A percentile compares a stretch with the other conserved stretches of the same genome.
These are phyloP conservation scores for Spergularia azorica DNA, from an alignment of 179 eudicot species.

Conservation along the genomic window DNA sequence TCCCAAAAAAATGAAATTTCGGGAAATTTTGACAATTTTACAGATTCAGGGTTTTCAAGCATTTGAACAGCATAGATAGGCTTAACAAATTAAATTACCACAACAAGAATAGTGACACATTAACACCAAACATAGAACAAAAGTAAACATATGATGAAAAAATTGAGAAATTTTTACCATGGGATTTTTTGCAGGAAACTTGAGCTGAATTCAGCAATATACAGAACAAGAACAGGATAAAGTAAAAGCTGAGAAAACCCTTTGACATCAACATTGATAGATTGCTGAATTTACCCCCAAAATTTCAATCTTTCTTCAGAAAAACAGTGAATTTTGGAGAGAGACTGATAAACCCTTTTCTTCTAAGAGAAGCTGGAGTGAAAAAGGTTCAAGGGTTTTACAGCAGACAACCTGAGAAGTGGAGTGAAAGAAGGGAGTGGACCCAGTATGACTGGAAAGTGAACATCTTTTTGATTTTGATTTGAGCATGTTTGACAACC, in stretches of 20 bases:
- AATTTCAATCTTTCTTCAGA: neutral
- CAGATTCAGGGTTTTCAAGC: neutral
- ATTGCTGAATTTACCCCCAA: slow-evolving; percentile 14
- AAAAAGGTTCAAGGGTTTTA: slow-evolving; percentile 14
- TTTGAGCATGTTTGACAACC: neutral
- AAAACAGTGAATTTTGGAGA: neutral
- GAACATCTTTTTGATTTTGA: neutral
- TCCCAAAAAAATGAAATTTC: too few species aligned
- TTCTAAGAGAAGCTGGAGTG: neutral
- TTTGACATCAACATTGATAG: slow-evolving; percentile 10
- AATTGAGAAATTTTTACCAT: slow-evolving; percentile 20
- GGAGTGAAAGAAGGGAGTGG: slow-evolving; percentile 11
- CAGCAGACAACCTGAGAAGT: neutral
- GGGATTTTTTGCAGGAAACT: slow-evolving; percentile 30
- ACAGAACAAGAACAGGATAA: slow-evolving; percentile 15
- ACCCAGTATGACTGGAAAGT: neutral
- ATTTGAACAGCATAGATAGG: too few species aligned
- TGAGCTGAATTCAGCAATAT: slow-evolving; percentile 15
- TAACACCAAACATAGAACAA: neutral
- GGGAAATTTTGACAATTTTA: too few species aligned
- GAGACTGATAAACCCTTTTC: slow-evolving; percentile 10
- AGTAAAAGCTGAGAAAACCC: slow-evolving; percentile 11
- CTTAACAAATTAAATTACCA: too few species aligned
- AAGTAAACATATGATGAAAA: neutral
- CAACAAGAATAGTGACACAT: neutral